Evolutionary conservation across 176 grass and related monocot genomes (phyloP).

Genomic region (Eragrostis nindensis): DNA sequence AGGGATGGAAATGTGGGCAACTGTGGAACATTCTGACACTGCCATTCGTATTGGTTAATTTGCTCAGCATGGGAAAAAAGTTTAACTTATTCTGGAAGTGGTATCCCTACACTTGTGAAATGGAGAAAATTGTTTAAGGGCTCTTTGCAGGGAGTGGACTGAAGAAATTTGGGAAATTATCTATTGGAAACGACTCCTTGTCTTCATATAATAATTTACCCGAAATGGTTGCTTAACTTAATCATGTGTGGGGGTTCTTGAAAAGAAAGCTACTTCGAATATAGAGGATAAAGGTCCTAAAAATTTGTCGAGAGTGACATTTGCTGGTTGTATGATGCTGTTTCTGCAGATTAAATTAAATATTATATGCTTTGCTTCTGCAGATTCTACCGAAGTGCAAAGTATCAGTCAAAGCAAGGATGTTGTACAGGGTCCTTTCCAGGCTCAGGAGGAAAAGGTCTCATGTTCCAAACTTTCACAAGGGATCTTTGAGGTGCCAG

Average conservation of each 20-base stretch:
- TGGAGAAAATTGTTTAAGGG: no score
- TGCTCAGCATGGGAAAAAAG: constrained; percentile 19
- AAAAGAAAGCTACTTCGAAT: constrained; percentile 31
- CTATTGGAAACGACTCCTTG: no score
- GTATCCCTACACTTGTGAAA: not conserved
- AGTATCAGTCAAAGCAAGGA: constrained; percentile 31
- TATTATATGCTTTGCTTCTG: constrained; percentile 44
- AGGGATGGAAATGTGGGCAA: constrained; percentile 16
- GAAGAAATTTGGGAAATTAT: no score
- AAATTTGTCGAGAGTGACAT: constrained; percentile 15
- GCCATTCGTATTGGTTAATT: not conserved
- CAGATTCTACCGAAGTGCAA: constrained; percentile 50
- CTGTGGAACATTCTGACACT: not conserved
- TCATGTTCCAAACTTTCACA: not conserved
- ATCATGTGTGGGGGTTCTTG: not conserved
- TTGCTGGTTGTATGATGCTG: constrained; percentile 54
- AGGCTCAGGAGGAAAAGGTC: constrained; percentile 31
- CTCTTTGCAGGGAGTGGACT: no score
- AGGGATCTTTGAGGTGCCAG: constrained; percentile 27
- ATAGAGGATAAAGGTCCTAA: constrained; percentile 31
- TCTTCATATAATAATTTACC: no score
- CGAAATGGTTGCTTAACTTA: no score
- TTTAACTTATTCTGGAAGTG: not conserved
- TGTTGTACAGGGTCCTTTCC: constrained; percentile 33
- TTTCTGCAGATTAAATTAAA: constrained; percentile 35